Conservation (phyloP, 768 basidiomycete genomes). For the Chlorophyllum brunneum region DNA sequence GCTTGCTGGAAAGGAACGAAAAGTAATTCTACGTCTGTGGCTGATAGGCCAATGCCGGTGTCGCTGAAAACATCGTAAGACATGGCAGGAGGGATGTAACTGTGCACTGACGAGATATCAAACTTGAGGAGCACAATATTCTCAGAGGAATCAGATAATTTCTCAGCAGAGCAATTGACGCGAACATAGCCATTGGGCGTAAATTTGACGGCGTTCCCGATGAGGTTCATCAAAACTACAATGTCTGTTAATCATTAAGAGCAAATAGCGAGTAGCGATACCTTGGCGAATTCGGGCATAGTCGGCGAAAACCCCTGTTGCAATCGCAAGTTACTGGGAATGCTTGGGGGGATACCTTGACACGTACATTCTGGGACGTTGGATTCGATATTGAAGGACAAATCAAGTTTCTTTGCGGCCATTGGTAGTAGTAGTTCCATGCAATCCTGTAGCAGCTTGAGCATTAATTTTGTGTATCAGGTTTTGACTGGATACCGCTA, state of each 20-base stretch:
- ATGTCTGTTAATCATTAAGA: not conserved
- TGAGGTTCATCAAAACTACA: slow-evolving; percentile 70
- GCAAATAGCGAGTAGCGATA: slow-evolving; percentile 17
- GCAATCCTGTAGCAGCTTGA: slow-evolving; percentile 47
- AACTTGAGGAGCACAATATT: slow-evolving; percentile 57
- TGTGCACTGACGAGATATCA: slow-evolving; percentile 49
- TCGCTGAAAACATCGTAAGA: slow-evolving; percentile 37
- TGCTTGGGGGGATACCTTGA: not conserved
- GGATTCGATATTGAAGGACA: slow-evolving; percentile 67
- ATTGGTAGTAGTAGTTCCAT: slow-evolving; percentile 73
- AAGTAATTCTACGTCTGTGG: slow-evolving; percentile 60
- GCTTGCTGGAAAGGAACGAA: slow-evolving; percentile 79
- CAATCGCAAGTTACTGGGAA: not conserved
- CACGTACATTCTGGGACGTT: slow-evolving; percentile 60
- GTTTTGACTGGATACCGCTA: slow-evolving; percentile 47
- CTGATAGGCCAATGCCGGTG: slow-evolving; percentile 67
- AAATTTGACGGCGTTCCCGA: slow-evolving; percentile 77
- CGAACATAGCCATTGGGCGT: slow-evolving; percentile 61
- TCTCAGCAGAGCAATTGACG: slow-evolving; percentile 57
- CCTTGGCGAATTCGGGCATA: slow-evolving; percentile 74
- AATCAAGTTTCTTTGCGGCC: slow-evolving; percentile 70
- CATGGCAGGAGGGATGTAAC: not conserved
- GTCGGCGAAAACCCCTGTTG: slow-evolving; percentile 66
- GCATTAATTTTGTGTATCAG: not conserved
- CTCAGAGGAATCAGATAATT: slow-evolving; percentile 17